Conservation (phyloP, 441 rosid genomes). For the Corymbia citriodora region DNA sequence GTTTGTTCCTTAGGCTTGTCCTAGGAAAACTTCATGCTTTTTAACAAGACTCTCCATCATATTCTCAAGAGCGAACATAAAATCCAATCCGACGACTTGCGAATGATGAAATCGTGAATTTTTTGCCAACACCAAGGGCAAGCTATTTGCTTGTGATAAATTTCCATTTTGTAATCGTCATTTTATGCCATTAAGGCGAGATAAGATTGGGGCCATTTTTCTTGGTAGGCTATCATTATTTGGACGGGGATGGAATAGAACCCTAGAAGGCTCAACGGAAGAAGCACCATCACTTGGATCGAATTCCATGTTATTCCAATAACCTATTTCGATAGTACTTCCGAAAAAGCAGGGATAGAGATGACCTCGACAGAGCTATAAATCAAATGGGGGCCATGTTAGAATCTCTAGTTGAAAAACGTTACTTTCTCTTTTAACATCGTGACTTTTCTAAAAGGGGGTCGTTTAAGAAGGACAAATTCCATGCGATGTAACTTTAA, state of each 20-base stretch:
- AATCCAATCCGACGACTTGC: background rate
- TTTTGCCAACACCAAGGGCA: background rate
- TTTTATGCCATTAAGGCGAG: too few species aligned
- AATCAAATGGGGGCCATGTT: background rate
- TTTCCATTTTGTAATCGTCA: too few species aligned
- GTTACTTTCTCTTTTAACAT: background rate
- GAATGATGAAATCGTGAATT: background rate
- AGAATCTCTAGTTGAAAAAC: background rate
- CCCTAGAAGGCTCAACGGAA: background rate
- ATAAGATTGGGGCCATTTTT: background rate
- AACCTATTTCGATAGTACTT: background rate
- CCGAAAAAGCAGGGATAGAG: background rate
- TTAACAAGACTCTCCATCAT: background rate
- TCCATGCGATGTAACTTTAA: background rate
- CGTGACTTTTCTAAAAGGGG: background rate
- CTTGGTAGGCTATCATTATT: background rate
- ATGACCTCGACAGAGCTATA: background rate
- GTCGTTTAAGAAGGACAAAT: background rate
- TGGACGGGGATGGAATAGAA: background rate
- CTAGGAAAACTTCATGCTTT: background rate
- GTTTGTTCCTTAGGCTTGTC: background rate
- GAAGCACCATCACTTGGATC: background rate
- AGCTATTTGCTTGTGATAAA: background rate
- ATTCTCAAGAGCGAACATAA: background rate
- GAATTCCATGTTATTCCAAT: background rate